phyloP scores from a whole-genome alignment of 2,329 filamentous ascomycete species.

The Colletotrichum scovillei region DNA sequence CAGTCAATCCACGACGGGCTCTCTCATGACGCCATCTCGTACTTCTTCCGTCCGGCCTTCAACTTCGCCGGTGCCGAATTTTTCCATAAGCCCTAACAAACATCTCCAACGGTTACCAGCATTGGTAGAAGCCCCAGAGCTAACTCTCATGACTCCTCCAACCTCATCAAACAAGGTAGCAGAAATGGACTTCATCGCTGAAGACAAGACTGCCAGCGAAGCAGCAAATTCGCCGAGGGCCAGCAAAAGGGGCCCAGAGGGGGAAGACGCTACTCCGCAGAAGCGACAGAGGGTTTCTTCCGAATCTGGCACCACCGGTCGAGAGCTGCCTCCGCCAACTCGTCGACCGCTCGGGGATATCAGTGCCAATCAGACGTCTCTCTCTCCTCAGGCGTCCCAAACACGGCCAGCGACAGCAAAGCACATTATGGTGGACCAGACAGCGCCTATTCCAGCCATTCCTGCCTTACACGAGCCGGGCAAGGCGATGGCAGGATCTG shows the following conservation, averaged over 20 bases:
- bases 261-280: neutral
- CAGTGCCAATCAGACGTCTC: slow-evolving; percentile 36
- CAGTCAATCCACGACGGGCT: slow-evolving; percentile 58
- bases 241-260: slow-evolving; percentile 5
- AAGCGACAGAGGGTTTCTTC: slow-evolving; percentile 1
- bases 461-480: neutral
- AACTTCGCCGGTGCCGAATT: slow-evolving; percentile 11
- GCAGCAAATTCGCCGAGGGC: neutral
- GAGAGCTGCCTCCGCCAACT: neutral
- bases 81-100: neutral
- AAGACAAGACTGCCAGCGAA: neutral
- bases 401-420: neutral
- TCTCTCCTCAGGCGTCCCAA: neutral
- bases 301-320: neutral
- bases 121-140: neutral
- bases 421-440: neutral
- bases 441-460: neutral
- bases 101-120: slow-evolving; percentile 3
- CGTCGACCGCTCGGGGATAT: slow-evolving; percentile 40
- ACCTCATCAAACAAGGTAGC: slow-evolving; percentile 31
- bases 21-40: slow-evolving; percentile 26
- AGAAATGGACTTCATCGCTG: neutral
- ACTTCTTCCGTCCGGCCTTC: slow-evolving; percentile 19
- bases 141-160: slow-evolving; percentile 29
- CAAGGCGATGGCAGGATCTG: neutral